Evolutionary conservation across 306 rosid genomes (phyloP).

Genomic region (Cucurbita argyrosperma): DNA sequence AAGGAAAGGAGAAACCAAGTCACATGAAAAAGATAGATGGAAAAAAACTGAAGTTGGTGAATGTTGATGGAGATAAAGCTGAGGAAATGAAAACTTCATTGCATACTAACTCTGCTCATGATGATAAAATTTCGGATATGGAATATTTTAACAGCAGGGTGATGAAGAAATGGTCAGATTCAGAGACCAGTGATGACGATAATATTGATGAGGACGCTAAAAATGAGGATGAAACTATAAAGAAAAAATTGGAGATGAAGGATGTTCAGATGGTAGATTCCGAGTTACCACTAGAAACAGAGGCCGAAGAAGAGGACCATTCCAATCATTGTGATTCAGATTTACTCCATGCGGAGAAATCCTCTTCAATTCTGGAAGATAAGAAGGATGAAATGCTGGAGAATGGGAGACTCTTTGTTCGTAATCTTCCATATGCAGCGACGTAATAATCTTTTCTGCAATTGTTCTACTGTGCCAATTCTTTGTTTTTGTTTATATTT

Average conservation of each 20-base stretch:
- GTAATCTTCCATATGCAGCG: constrained; percentile 74
- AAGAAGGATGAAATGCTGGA: constrained; percentile 35
- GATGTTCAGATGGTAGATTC: constrained; percentile 14
- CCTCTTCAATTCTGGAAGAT: constrained; percentile 21
- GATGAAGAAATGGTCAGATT: constrained; percentile 68
- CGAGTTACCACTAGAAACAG: background rate
- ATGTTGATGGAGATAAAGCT: constrained; percentile 12
- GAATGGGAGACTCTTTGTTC: constrained; percentile 61
- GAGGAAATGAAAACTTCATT: constrained; percentile 12
- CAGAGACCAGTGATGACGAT: constrained; percentile 41
- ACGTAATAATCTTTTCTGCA: constrained; percentile 24
- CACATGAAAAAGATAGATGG: constrained; percentile 15
- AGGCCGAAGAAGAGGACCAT: background rate
- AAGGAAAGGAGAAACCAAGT: constrained; percentile 17
- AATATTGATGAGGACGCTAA: constrained; percentile 13
- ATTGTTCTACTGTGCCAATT: background rate
- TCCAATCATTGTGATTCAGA: constrained; percentile 6
- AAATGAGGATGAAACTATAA: constrained; percentile 10
- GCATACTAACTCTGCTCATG: constrained; percentile 17
- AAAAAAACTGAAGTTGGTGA: constrained; percentile 10
- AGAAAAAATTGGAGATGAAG: constrained; percentile 11
- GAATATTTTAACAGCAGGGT: constrained; percentile 82
- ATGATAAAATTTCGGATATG: constrained; percentile 44
- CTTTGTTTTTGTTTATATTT: background rate
- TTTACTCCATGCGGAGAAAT: constrained; percentile 11